Base-by-base conservation (phyloP, 176 grass and related monocot genomes). In the Avena insularis region DNA sequence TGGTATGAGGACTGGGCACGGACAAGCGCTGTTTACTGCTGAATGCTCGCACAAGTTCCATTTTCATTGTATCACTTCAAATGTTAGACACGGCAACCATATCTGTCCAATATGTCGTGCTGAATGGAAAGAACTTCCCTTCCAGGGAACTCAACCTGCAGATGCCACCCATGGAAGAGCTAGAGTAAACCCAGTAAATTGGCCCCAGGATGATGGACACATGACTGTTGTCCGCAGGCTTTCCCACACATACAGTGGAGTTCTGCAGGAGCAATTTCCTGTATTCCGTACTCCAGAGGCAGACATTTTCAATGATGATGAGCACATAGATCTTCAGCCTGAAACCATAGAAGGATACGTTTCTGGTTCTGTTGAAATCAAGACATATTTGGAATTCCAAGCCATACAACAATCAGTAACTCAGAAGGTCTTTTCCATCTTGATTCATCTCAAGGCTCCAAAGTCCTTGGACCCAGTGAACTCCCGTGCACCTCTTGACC, bases 41-140 rank as follows among this genome's bases (percentile, higher is more conserved):
- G 93, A 98, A 89, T 98, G 97, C 85, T 96, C 96, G 29, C 96
- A 98, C 77, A 90, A 82, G 4, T 98, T 98, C 72, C 96, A 98
- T 90, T 98, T 98, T 80, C 90, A 96, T 20, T 98, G 96, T 16
- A 98, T 98, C 79, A 89, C 93, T 38, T 92, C 93, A 73, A 98
- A 94, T 85, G 92, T 98, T 8, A 85, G 88, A 47, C 92, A 98
- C 48, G 96, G 96, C 29, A 98, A 96, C 68, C 63, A 87, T 77
- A 58, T 90, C 65, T 98, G 97, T 51, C 97, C 97, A 12, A 70
- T 98, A 84, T 98, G 97, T 73, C 92, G 94, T 47, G 92, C 92
- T 57, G 78, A 82, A 16, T 98, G 97, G 97, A 98, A 92, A 84
- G 94, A 98, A 81, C 83, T 98, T 45, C 97, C 97, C 21, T 86